Conservation (phyloP, 2,329 filamentous ascomycete genomes). For the Cladosporium sp. region DNA sequence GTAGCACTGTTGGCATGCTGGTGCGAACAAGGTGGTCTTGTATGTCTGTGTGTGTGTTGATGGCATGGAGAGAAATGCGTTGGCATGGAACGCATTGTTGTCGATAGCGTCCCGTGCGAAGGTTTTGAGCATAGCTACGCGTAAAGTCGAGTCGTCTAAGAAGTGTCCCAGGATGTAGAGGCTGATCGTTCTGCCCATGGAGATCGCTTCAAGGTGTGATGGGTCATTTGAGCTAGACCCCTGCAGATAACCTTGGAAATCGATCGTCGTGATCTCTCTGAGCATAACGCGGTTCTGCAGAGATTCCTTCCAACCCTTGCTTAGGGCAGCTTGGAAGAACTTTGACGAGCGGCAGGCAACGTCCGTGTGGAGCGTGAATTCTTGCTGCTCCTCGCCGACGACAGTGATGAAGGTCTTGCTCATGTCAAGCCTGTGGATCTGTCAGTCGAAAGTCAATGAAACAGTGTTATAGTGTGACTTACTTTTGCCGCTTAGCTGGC, state of each 20-base stretch:
- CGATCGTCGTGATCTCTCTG: neutral
- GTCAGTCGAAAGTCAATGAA: neutral
- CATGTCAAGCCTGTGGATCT: neutral
- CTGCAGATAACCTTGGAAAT: neutral
- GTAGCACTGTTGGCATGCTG: too few relatives aligned
- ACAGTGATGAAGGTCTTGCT: neutral
- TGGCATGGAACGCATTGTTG: too few relatives aligned
- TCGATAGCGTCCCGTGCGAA: neutral
- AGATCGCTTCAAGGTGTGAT: neutral
- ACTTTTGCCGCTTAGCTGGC: neutral
- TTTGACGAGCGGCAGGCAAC: neutral
- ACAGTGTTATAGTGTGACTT: neutral
- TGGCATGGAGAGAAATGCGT: too few relatives aligned
- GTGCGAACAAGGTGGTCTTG: too few relatives aligned
- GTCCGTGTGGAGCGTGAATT: neutral
- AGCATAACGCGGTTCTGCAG: neutral
- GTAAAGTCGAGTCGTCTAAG: neutral
- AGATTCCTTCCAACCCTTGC: neutral
- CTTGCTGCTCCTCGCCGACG: neutral
- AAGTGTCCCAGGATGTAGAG: neutral
- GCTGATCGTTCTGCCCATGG: too few relatives aligned
- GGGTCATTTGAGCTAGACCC: neutral
- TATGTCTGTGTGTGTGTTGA: too few relatives aligned
- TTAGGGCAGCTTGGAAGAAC: neutral
- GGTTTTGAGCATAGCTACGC: neutral